These are phyloP conservation scores for Pseudoscleropodium purum DNA, from an alignment of 225 moss, liverwort and hornwort species.

Conservation along the genomic window DNA sequence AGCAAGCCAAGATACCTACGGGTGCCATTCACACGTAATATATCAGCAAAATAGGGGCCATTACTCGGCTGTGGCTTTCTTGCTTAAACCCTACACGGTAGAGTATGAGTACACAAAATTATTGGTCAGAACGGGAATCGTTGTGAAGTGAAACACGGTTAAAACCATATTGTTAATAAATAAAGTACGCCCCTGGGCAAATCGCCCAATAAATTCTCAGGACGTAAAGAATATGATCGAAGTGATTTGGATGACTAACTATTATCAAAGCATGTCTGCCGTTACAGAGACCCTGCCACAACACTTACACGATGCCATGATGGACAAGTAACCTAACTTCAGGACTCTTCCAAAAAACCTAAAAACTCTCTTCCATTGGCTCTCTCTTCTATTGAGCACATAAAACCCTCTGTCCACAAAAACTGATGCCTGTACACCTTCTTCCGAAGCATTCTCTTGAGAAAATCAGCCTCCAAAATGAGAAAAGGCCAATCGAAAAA, in stretches of 20 bases:
- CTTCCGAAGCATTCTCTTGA: not conserved
- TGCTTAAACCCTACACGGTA: not conserved
- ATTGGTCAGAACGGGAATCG: not conserved
- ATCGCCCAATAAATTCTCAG: not conserved
- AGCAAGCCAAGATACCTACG: conserved; percentile 81
- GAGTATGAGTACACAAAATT: not conserved
- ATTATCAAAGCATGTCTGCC: not conserved
- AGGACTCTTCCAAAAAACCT: not conserved
- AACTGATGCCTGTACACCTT: not conserved
- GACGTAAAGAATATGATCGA: not conserved
- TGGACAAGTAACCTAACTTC: not conserved
- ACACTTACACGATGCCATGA: not conserved
- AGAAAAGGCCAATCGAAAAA: not conserved
- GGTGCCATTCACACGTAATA: not conserved
- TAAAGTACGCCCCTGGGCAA: not conserved
- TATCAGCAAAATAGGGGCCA: not conserved
- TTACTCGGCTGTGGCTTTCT: not conserved
- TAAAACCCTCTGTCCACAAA: not conserved
- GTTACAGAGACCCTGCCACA: not conserved
- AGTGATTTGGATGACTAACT: not conserved
- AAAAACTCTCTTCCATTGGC: not conserved
- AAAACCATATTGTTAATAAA: not conserved
- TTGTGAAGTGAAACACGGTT: not conserved
- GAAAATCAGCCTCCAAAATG: not conserved
- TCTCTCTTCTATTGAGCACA: not conserved